A percentile compares a stretch with the other conserved stretches of the same genome.
Conservation (phyloP, 176 grass and related monocot genomes). For the barley (Hordeum vulgare) region DNA sequence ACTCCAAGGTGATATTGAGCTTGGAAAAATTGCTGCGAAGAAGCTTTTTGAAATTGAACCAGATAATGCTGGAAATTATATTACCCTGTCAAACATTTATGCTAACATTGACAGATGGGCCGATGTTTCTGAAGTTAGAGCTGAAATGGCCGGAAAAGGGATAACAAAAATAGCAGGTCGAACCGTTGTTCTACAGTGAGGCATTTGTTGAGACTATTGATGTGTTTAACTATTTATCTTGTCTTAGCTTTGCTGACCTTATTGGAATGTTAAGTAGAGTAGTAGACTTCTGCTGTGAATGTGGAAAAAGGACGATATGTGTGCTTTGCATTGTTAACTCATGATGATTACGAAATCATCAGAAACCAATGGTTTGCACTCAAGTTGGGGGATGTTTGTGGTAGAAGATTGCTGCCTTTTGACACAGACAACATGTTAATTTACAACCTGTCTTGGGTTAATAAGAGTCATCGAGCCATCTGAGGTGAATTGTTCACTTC, state of each 20-base stretch:
- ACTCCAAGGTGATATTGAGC: slow-evolving; percentile 53
- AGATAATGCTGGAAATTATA: slow-evolving; percentile 84
- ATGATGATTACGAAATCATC: background rate
- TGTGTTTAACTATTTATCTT: slow-evolving; percentile 10
- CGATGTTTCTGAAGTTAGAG: slow-evolving; percentile 70
- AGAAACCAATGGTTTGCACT: background rate
- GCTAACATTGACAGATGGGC: slow-evolving; percentile 76
- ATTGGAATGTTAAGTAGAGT: background rate
- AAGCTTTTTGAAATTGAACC: slow-evolving; percentile 88
- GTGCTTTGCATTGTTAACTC: background rate
- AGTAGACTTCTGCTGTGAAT: background rate
- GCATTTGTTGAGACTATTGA: background rate
- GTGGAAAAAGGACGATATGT: background rate
- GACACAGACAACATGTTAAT: background rate
- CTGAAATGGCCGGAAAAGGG: slow-evolving; percentile 56
- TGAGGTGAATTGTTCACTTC: background rate
- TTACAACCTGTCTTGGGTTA: slow-evolving; percentile 18
- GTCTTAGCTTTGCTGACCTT: background rate
- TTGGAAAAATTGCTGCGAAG: slow-evolving; percentile 68
- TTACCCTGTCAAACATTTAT: slow-evolving; percentile 86
- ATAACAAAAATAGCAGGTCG: slow-evolving; percentile 69
- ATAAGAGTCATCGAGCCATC: background rate
- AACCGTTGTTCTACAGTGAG: slow-evolving; percentile 49
- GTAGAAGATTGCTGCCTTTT: slow-evolving; percentile 8
- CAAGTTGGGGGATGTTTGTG: slow-evolving; percentile 11